Evolutionary conservation across 2,329 filamentous ascomycete species (phyloP).

Genomic region (Chaetothyriales sp.): DNA sequence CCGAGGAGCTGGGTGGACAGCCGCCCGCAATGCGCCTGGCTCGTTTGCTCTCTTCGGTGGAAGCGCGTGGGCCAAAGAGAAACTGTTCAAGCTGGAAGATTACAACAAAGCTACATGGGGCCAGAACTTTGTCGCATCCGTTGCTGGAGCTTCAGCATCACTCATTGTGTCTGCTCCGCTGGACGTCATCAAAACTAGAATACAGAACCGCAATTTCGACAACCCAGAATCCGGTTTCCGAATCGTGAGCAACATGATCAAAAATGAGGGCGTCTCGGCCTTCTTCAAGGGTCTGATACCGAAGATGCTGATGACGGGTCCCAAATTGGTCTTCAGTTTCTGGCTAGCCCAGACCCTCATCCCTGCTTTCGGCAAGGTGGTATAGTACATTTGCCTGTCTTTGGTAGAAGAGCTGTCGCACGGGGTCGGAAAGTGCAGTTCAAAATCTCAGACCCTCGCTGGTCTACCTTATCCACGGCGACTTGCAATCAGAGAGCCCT

Average conservation of each 20-base stretch:
- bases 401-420: not conserved
- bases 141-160: constrained; percentile 89
- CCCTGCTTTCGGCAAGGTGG: constrained; percentile 66
- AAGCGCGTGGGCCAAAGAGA: constrained; percentile 94
- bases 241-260: constrained; percentile 85
- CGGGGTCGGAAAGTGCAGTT: not conserved
- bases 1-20: constrained; percentile 94
- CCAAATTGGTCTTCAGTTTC: constrained; percentile 98
- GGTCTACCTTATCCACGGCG: not conserved
- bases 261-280: constrained; percentile 67
- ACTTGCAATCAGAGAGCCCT: not conserved
- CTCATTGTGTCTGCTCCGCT: constrained; percentile 89
- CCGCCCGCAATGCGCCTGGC: constrained; percentile 88
- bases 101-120: constrained; percentile 92
- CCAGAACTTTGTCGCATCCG: constrained; percentile 95
- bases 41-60: constrained; percentile 97
- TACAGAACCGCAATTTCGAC: constrained; percentile 97
- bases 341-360: constrained; percentile 98
- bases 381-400: constrained; percentile 28
- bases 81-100: constrained; percentile 74
- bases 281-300: constrained; percentile 98
- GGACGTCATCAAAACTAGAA: constrained; percentile 95
- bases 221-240: constrained; percentile 89
- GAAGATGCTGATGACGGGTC: constrained; percentile 97
- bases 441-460: not conserved